Evolutionary conservation across 177 flowering plant species (phyloP).

Genomic region (Vitis hybrid): DNA sequence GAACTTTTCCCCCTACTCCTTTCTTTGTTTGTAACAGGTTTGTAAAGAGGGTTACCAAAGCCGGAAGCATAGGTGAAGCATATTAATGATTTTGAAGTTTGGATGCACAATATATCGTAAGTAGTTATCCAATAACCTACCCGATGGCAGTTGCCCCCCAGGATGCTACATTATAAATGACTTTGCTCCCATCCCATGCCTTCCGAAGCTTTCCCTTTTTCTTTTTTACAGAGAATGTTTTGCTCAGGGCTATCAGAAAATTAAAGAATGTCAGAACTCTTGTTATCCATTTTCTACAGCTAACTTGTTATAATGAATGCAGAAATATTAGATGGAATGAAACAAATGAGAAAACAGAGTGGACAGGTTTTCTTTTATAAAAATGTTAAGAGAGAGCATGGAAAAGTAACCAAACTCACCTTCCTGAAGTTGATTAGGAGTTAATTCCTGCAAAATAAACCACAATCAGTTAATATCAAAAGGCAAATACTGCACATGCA

Average conservation of each 20-base stretch:
- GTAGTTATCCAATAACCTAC: constrained; percentile 35
- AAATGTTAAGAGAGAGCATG: not conserved
- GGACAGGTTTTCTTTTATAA: not conserved
- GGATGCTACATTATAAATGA: constrained; percentile 92
- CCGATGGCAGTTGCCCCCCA: constrained; percentile 98
- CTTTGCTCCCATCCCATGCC: constrained; percentile 96
- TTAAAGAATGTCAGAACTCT: constrained; percentile 13
- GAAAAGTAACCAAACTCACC: constrained; percentile 44
- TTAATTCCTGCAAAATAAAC: constrained; percentile 66
- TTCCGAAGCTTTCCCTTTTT: constrained; percentile 85
- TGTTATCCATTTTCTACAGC: not conserved
- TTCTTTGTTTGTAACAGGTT: too few relatives aligned
- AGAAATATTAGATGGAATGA: not conserved
- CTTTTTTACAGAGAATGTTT: constrained; percentile 80
- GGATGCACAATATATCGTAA: too few relatives aligned
- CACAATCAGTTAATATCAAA: not conserved
- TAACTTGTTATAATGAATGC: not conserved
- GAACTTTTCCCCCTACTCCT: too few relatives aligned
- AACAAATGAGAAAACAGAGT: not conserved
- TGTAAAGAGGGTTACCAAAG: too few relatives aligned
- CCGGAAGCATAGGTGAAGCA: too few relatives aligned
- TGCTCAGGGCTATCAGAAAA: constrained; percentile 68
- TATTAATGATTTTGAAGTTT: too few relatives aligned
- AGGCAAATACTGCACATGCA: not conserved
- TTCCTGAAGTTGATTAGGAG: constrained; percentile 90